phyloP scores from a whole-genome alignment of 345 rosid genomes.

The Arabidopsis thaliana region DNA sequence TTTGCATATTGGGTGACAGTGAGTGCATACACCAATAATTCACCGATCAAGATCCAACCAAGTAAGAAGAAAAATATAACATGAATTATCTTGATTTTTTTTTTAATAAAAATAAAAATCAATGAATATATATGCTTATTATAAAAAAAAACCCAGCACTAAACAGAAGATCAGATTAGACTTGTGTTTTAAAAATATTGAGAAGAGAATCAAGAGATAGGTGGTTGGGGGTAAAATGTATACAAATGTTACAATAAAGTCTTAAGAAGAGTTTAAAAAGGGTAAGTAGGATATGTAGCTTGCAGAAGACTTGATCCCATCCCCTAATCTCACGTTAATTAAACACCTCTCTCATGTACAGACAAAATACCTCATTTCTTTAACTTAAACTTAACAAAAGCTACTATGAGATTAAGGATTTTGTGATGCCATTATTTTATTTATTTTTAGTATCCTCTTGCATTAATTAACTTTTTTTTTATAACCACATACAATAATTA shows the following conservation, averaged over 20 bases:
- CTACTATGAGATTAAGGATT: slow-evolving; percentile 25
- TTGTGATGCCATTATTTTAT: slow-evolving; percentile 26
- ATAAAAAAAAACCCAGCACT: not conserved
- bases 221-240: not conserved
- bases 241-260: slow-evolving; percentile 18
- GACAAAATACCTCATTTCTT: slow-evolving; percentile 45
- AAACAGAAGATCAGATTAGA: not conserved
- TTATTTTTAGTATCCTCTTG: slow-evolving; percentile 11
- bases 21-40: not conserved
- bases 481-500: slow-evolving; percentile 31
- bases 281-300: slow-evolving; percentile 23
- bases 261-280: slow-evolving; percentile 16
- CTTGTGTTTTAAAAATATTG: not conserved
- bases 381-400: not conserved
- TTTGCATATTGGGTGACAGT: slow-evolving; percentile 1
- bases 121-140: not conserved
- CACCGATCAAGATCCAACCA: not conserved
- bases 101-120: not conserved
- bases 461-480: slow-evolving; percentile 8
- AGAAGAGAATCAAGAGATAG: not conserved
- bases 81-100: not conserved
- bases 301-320: slow-evolving; percentile 44
- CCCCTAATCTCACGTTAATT: slow-evolving; percentile 48
- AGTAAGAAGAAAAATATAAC: not conserved
- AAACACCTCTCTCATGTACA: slow-evolving; percentile 43